phyloP scores from a whole-genome alignment of 768 basidiomycete genomes.

The Russula dissimulans region DNA sequence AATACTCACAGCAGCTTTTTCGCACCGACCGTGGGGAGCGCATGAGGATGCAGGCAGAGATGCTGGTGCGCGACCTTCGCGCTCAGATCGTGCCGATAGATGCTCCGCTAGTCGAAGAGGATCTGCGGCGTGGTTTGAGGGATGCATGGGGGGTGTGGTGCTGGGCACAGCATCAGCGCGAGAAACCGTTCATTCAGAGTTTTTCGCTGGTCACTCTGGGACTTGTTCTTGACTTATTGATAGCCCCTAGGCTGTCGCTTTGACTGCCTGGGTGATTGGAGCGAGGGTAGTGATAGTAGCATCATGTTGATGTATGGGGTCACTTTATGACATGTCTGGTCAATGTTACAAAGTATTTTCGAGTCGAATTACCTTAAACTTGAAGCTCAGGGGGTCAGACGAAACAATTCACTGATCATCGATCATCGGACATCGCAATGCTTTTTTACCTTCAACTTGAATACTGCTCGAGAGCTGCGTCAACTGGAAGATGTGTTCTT shows the following conservation, averaged over 20 bases:
- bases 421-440: too few relatives aligned
- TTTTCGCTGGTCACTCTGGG: background rate
- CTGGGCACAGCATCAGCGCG: conserved; percentile 27
- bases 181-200: background rate
- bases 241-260: too few relatives aligned
- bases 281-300: background rate
- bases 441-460: too few relatives aligned
- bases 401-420: too few relatives aligned
- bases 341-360: too few relatives aligned
- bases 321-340: too few relatives aligned
- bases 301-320: too few relatives aligned
- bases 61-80: conserved; percentile 43
- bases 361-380: too few relatives aligned
- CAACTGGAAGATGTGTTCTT: too few relatives aligned
- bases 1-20: background rate
- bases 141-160: conserved; percentile 59
- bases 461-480: too few relatives aligned
- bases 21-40: conserved; percentile 20
- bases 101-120: background rate
- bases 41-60: conserved; percentile 48
- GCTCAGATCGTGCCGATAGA: conserved; percentile 23
- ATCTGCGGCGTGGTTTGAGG: conserved; percentile 32
- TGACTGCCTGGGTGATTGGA: too few relatives aligned
- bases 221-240: background rate
- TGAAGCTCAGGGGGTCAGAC: too few relatives aligned